Conservation (phyloP, 495 filamentous ascomycete genomes). For the Penicillium chermesinum region DNA sequence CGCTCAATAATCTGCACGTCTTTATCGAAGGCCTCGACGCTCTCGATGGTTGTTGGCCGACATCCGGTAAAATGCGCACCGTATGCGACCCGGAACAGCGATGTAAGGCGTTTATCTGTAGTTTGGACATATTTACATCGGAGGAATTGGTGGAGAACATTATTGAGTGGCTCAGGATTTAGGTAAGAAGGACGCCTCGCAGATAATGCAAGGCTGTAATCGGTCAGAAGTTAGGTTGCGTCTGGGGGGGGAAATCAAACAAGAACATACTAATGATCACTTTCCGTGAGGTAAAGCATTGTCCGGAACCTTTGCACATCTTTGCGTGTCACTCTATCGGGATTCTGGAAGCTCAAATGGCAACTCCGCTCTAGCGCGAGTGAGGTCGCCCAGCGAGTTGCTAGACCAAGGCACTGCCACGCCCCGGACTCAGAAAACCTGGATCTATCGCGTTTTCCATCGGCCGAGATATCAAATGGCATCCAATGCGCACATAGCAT, state of each 20-base stretch:
- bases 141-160: not conserved
- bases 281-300: constrained; percentile 4
- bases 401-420: constrained; percentile 3
- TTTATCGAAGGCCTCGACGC: constrained; percentile 94
- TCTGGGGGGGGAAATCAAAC: not conserved
- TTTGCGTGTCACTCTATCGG: not conserved
- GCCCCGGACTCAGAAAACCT: constrained; percentile 4
- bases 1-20: constrained; percentile 16
- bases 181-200: constrained; percentile 3
- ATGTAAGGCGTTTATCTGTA: not conserved
- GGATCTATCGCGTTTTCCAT: not conserved
- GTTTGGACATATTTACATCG: not conserved
- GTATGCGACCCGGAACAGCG: constrained; percentile 1
- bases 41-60: constrained; percentile 59
- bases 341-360: constrained; percentile 1
- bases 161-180: not conserved
- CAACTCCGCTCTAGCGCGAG: constrained; percentile 1
- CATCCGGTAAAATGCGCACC: constrained; percentile 1
- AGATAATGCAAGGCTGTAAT: constrained; percentile 1
- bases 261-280: constrained; percentile 4
- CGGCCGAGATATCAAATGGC: not conserved
- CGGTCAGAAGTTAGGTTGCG: not conserved
- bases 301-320: constrained; percentile 1
- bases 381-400: constrained; percentile 1
- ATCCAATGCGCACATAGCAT: constrained; percentile 6